Evolutionary conservation across 306 rosid genomes (phyloP).

Genomic region (Castanea mollissima): DNA sequence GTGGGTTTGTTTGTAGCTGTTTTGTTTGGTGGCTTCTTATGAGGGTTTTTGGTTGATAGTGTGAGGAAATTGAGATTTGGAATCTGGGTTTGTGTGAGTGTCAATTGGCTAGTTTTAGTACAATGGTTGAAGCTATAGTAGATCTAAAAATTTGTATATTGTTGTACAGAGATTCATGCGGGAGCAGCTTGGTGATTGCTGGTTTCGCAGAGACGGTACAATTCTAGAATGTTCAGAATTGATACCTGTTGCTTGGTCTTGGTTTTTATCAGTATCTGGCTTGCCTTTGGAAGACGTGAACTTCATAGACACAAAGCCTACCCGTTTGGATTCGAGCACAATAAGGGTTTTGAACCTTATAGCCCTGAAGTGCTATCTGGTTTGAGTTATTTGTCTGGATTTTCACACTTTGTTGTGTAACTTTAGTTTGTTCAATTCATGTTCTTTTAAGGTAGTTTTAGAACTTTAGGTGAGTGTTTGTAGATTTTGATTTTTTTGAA

Average conservation of each 20-base stretch:
- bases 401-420: slow-evolving; percentile 37
- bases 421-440: slow-evolving; percentile 39
- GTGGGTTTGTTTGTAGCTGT: slow-evolving; percentile 26
- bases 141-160: slow-evolving; percentile 57
- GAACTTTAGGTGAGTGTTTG: slow-evolving; percentile 37
- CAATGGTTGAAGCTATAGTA: slow-evolving; percentile 47
- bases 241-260: slow-evolving; percentile 39
- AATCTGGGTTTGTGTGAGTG: slow-evolving; percentile 20
- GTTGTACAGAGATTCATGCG: slow-evolving; percentile 55
- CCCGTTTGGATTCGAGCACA: slow-evolving; percentile 50
- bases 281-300: slow-evolving; percentile 51
- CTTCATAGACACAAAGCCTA: slow-evolving; percentile 39
- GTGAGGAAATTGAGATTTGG: slow-evolving; percentile 26
- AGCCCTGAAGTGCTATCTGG: slow-evolving; percentile 37
- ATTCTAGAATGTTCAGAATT: slow-evolving; percentile 55
- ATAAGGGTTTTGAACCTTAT: slow-evolving; percentile 41
- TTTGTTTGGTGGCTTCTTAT: not conserved
- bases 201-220: slow-evolving; percentile 33
- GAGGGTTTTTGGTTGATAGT: slow-evolving; percentile 21
- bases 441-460: slow-evolving; percentile 47
- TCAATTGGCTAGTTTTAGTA: slow-evolving; percentile 26
- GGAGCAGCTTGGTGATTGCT: slow-evolving; percentile 38
- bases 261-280: slow-evolving; percentile 41
- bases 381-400: slow-evolving; percentile 40
- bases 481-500: slow-evolving; percentile 35